These are phyloP conservation scores for Ogataea kodamae DNA, from an alignment of 805 yeast genomes.

Conservation along the genomic window DNA sequence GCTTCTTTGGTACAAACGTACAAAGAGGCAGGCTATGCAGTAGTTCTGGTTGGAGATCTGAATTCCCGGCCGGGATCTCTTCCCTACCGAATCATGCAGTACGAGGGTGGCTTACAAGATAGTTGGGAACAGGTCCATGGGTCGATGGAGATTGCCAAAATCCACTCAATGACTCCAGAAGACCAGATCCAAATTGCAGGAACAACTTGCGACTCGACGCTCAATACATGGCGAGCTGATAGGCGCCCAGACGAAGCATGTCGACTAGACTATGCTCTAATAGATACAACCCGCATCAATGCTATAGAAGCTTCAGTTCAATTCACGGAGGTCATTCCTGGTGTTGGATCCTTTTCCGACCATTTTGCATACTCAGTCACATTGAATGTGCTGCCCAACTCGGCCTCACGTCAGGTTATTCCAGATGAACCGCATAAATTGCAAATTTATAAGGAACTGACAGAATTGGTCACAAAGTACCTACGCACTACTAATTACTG, in stretches of 20 bases:
- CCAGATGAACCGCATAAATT: conserved; percentile 12
- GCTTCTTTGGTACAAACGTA: conserved; percentile 61
- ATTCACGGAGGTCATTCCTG: conserved; percentile 67
- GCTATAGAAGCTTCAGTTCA: conserved; percentile 65
- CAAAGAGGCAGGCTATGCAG: conserved; percentile 73
- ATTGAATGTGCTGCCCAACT: conserved; percentile 30
- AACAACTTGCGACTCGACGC: conserved; percentile 80
- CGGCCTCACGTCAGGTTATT: not conserved
- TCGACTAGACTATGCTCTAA: conserved; percentile 84
- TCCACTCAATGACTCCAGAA: conserved; percentile 46
- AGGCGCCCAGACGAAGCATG: conserved; percentile 67
- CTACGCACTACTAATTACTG: conserved; percentile 45
- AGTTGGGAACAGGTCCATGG: conserved; percentile 78
- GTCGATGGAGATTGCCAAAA: conserved; percentile 36
- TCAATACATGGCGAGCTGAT: conserved; percentile 80
- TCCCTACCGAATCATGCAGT: conserved; percentile 70
- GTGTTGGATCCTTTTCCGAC: conserved; percentile 79
- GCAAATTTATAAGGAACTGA: conserved; percentile 48
- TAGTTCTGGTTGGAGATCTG: conserved; percentile 88
- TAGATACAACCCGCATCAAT: conserved; percentile 51
- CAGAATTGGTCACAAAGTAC: conserved; percentile 45
- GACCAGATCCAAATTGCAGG: conserved; percentile 74
- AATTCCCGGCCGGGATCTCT: conserved; percentile 85
- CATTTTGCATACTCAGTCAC: conserved; percentile 78
- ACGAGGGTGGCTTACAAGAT: conserved; percentile 66